These are phyloP conservation scores for Pythium diclinum DNA, from an alignment of 352 stramenopile genomes.

Conservation along the genomic window DNA sequence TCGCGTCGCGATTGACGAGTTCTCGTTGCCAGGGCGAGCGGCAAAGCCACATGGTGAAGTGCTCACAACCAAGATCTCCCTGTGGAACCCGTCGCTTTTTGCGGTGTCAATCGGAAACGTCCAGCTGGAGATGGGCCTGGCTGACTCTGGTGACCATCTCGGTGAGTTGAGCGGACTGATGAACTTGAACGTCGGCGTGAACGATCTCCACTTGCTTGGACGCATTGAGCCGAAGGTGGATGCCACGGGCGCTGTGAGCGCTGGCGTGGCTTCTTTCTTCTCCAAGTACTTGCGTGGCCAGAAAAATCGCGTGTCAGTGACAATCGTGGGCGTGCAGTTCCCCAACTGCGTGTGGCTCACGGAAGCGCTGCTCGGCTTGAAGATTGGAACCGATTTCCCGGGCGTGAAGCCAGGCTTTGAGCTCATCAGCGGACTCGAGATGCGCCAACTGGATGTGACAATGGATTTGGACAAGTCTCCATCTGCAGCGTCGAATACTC, in stretches of 20 bases:
- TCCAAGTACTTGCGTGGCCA: conserved; percentile 60
- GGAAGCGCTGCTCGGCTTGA: conserved; percentile 53
- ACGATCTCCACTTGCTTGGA: conserved; percentile 46
- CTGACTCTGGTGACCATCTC: conserved; percentile 23
- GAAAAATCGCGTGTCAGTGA: conserved; percentile 51
- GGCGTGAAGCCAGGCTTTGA: conserved; percentile 55
- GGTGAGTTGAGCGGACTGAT: conserved; percentile 51
- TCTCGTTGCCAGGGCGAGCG: conserved; percentile 50
- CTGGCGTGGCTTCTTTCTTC: conserved; percentile 56
- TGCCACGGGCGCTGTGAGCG: conserved; percentile 41
- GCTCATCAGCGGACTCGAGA: conserved; percentile 60
- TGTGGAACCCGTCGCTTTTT: conserved; percentile 74
- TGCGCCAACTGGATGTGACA: conserved; percentile 69
- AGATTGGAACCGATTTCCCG: conserved; percentile 60
- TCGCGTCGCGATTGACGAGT: conserved; percentile 56
- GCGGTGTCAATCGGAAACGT: conserved; percentile 54
- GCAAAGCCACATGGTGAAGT: conserved; percentile 39
- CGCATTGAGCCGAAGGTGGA: conserved; percentile 47
- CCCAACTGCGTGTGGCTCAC: conserved; percentile 60
- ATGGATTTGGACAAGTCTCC: conserved; percentile 18
- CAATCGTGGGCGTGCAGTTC: conserved; percentile 49
- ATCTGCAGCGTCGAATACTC: conserved; percentile 45
- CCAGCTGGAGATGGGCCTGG: conserved; percentile 47
- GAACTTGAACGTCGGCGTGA: conserved; percentile 50
- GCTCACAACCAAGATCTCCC: conserved; percentile 56